Percentiles rank a stretch among this genome's conserved stretches.
Conservation (phyloP, 2,329 filamentous ascomycete genomes). For the Colletotrichum simmondsii region DNA sequence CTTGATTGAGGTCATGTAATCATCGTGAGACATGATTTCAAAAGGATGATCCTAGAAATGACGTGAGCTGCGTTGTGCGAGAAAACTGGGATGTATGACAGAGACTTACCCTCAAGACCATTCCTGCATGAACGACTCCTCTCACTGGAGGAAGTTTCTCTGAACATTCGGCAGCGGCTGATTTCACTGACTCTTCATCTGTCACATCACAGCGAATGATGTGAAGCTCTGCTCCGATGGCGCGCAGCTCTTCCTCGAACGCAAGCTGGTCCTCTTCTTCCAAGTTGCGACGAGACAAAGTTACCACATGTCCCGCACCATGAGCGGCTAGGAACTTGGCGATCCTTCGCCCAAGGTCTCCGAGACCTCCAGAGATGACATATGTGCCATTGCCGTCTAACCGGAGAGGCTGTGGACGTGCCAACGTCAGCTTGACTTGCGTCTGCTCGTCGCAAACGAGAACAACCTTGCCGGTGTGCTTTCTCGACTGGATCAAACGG, state of each 20-base stretch:
- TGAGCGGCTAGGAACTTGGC: constrained; percentile 39
- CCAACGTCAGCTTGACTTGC: constrained; percentile 34
- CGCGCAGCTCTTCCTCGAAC: constrained; percentile 18
- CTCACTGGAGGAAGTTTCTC: constrained; percentile 45
- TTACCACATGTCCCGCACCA: constrained; percentile 44
- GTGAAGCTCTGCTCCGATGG: constrained; percentile 35
- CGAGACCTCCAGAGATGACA: constrained; percentile 46
- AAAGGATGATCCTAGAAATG: constrained; percentile 18
- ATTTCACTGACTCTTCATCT: constrained; percentile 12
- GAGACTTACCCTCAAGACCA: constrained; percentile 46
- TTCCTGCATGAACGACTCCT: constrained; percentile 55
- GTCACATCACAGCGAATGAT: constrained; percentile 48
- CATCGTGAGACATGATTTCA: neutral
- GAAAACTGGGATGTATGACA: constrained; percentile 8
- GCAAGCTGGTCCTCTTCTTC: constrained; percentile 13
- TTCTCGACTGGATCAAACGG: constrained; percentile 36
- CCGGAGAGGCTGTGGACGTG: constrained; percentile 7
- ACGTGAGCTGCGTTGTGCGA: neutral
- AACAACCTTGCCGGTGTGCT: constrained; percentile 51
- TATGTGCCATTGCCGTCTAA: constrained; percentile 41
- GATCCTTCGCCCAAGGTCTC: constrained; percentile 43
- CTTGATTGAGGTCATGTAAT: constrained; percentile 1
- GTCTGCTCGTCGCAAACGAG: constrained; percentile 42
- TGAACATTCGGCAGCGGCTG: constrained; percentile 15
- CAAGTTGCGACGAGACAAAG: constrained; percentile 41